Percentiles rank a stretch among this genome's conserved stretches.
These are phyloP conservation scores for Pleurotus tuber-regium DNA, from an alignment of 768 basidiomycete species.

Conservation along the genomic window DNA sequence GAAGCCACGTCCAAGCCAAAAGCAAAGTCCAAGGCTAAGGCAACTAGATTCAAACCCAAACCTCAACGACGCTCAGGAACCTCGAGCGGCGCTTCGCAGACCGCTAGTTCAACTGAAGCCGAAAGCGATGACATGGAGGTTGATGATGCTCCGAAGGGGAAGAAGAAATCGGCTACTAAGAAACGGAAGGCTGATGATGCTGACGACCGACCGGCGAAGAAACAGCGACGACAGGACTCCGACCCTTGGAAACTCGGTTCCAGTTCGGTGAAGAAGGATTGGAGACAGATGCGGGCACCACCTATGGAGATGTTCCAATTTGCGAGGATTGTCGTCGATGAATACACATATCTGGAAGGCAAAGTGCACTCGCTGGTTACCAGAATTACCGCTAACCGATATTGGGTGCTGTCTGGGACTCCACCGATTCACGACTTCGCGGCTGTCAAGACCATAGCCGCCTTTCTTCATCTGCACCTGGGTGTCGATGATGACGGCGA, in stretches of 20 bases:
- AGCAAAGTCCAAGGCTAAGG: slow-evolving; percentile 28
- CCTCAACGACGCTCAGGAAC: slow-evolving; percentile 12
- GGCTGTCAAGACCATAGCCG: slow-evolving; percentile 86
- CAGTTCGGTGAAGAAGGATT: slow-evolving; percentile 62
- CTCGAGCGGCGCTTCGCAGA: slow-evolving; percentile 20
- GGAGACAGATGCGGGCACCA: slow-evolving; percentile 76
- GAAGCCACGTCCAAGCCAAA: slow-evolving; percentile 25
- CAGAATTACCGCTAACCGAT: slow-evolving; percentile 69
- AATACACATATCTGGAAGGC: slow-evolving; percentile 90
- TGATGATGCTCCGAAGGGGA: slow-evolving; percentile 38
- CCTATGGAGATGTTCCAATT: slow-evolving; percentile 94
- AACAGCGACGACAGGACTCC: slow-evolving; percentile 50
- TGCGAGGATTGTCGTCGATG: slow-evolving; percentile 85
- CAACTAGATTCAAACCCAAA: slow-evolving; percentile 16
- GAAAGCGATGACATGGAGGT: slow-evolving; percentile 47
- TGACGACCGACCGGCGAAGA: slow-evolving; percentile 45
- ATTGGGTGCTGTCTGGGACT: slow-evolving; percentile 97
- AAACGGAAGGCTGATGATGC: slow-evolving; percentile 34
- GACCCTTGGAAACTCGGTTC: slow-evolving; percentile 80
- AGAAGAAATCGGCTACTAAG: slow-evolving; percentile 37
- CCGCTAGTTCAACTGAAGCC: slow-evolving; percentile 27
- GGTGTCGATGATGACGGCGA: slow-evolving; percentile 90
- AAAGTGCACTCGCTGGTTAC: slow-evolving; percentile 78
- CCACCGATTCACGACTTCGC: slow-evolving; percentile 91
- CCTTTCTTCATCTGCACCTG: slow-evolving; percentile 86